Evolutionary conservation across 2,329 filamentous ascomycete genomes (phyloP).

Genomic region (Neocucurbitaria cava): DNA sequence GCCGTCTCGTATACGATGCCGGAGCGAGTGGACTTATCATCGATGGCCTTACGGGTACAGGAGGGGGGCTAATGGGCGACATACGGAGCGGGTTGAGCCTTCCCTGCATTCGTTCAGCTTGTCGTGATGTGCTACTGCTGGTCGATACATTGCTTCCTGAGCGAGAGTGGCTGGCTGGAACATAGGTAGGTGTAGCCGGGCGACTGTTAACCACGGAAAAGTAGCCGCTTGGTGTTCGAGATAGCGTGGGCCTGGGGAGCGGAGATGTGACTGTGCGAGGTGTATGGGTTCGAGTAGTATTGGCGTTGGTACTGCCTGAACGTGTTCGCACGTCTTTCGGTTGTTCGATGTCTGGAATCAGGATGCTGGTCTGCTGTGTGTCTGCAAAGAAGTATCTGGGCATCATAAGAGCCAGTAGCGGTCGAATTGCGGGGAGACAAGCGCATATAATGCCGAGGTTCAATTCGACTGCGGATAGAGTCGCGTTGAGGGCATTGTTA

Average conservation of each 20-base stretch:
- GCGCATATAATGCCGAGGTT: slow-evolving; percentile 46
- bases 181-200: slow-evolving; percentile 3
- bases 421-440: slow-evolving; percentile 45
- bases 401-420: slow-evolving; percentile 46
- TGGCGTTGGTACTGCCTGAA: slow-evolving; percentile 17
- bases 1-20: slow-evolving; percentile 10
- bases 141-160: slow-evolving; percentile 14
- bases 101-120: slow-evolving; percentile 13
- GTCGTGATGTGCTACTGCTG: slow-evolving; percentile 5
- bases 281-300: slow-evolving; percentile 6
- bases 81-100: slow-evolving; percentile 25
- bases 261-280: slow-evolving; percentile 5
- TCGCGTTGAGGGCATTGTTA: slow-evolving; percentile 41
- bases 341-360: slow-evolving; percentile 29
- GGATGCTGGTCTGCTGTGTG: slow-evolving; percentile 19
- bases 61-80: slow-evolving; percentile 27
- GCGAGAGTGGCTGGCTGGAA: slow-evolving; percentile 16
- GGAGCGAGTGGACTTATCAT: slow-evolving; percentile 16
- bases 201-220: slow-evolving; percentile 5
- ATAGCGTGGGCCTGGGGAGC: slow-evolving; percentile 12
- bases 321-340: slow-evolving; percentile 16
- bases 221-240: slow-evolving; percentile 14
- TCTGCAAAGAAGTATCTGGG: slow-evolving; percentile 44
- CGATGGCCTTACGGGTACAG: slow-evolving; percentile 20
- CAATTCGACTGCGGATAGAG: slow-evolving; percentile 41